These are phyloP conservation scores for Austroboletus niveus DNA, from an alignment of 1,284 basidiomycete species.

Conservation along the genomic window DNA sequence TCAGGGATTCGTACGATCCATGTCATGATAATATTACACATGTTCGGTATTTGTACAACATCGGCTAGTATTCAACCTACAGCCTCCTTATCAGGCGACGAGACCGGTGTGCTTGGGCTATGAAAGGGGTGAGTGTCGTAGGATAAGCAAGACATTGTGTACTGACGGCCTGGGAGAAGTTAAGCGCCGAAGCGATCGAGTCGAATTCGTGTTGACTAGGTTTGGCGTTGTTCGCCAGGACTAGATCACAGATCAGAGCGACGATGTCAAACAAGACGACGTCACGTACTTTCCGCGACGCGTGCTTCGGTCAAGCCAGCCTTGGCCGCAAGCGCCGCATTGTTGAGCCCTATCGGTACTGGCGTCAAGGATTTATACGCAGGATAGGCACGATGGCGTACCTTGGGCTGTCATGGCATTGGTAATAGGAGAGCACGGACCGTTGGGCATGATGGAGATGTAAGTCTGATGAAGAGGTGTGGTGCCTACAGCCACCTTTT, in stretches of 20 bases:
- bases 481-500: conserved; percentile 6
- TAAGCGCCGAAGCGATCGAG: conserved; percentile 46
- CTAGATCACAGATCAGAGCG: conserved; percentile 31
- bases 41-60: conserved; percentile 5
- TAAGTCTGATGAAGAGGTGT: conserved; percentile 32
- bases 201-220: conserved; percentile 55
- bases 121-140: neutral
- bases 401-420: conserved; percentile 51
- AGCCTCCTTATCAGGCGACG: neutral
- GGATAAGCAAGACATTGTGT: neutral
- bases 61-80: neutral
- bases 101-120: conserved; percentile 4
- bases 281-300: conserved; percentile 48
- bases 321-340: conserved; percentile 45
- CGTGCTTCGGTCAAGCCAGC: conserved; percentile 43
- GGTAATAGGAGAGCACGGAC: conserved; percentile 55
- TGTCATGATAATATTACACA: conserved; percentile 13
- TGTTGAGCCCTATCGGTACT: conserved; percentile 42
- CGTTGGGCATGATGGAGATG: conserved; percentile 33
- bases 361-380: neutral
- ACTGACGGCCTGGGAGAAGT: conserved; percentile 35
- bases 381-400: conserved; percentile 18
- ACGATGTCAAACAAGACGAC: conserved; percentile 13
- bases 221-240: conserved; percentile 46
- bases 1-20: conserved; percentile 3